Conservation (phyloP, 768 basidiomycete species). For the Podaxis sp. region DNA sequence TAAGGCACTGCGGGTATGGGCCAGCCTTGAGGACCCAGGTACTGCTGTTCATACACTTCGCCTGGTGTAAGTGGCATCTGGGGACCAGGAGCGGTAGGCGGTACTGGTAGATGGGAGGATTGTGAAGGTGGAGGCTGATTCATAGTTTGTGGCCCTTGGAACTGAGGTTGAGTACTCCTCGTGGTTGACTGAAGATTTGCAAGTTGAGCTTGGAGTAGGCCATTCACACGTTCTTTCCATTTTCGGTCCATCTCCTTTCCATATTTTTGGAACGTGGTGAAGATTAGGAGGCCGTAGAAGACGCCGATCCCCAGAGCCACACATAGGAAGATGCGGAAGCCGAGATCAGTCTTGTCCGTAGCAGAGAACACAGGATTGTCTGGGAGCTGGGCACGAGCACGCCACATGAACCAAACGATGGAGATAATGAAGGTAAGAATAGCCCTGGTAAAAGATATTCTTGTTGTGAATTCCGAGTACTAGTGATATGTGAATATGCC, state of each 20-base stretch:
- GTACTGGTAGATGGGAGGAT: not conserved
- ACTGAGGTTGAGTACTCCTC: not conserved
- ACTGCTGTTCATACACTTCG: too few relatives aligned
- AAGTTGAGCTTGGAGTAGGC: not conserved
- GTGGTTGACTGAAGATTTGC: not conserved
- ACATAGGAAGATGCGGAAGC: conserved; percentile 38
- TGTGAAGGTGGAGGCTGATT: too few relatives aligned
- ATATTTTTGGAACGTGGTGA: conserved; percentile 46
- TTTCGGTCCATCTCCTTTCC: conserved; percentile 26
- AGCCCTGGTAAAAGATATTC: conserved; percentile 40
- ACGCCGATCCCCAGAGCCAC: conserved; percentile 42
- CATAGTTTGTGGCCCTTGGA: not conserved
- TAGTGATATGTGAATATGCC: not conserved
- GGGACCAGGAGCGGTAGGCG: not conserved
- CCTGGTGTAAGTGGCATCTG: not conserved
- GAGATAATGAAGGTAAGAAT: conserved; percentile 55
- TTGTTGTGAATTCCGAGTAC: not conserved
- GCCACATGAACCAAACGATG: conserved; percentile 65
- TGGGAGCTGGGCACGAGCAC: conserved; percentile 39
- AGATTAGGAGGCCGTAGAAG: conserved; percentile 43
- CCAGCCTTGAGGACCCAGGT: too few relatives aligned
- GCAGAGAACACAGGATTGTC: not conserved
- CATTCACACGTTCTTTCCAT: not conserved
- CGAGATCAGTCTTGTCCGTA: not conserved
- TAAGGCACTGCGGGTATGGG: not conserved